Percentiles rank a stretch among this genome's conserved stretches.
Conservation (phyloP, 495 filamentous ascomycete genomes). For the Neurospora cerealis region DNA sequence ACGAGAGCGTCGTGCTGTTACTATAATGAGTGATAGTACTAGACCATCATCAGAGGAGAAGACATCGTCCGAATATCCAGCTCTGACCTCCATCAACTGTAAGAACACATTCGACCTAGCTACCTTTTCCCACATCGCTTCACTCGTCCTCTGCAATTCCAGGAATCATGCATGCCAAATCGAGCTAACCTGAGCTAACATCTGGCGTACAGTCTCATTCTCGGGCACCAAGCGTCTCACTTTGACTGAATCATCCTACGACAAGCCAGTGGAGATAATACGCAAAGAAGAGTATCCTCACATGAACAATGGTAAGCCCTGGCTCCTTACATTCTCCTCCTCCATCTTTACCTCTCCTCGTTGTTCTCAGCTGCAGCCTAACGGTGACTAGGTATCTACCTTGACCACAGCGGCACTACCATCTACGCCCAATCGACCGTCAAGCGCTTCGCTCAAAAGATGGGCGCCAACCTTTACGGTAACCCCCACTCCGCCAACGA, state of each 20-base stretch:
- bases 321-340: not conserved
- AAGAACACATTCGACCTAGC: not conserved
- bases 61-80: conserved; percentile 1
- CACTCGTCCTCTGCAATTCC: not conserved
- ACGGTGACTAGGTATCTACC: conserved; percentile 41
- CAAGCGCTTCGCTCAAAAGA: conserved; percentile 45
- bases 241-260: conserved; percentile 13
- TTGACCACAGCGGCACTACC: conserved; percentile 70
- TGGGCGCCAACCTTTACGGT: conserved; percentile 52
- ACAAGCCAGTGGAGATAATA: conserved; percentile 29
- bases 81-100: conserved; percentile 10
- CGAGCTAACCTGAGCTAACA: not conserved
- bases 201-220: not conserved
- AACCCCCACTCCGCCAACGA: conserved; percentile 68
- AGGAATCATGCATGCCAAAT: not conserved
- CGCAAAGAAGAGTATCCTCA: conserved; percentile 37
- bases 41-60: not conserved
- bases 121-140: not conserved
- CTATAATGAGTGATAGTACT: not conserved
- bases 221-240: not conserved
- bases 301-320: conserved; percentile 32
- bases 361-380: not conserved
- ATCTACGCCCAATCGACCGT: conserved; percentile 57
- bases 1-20: not conserved
- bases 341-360: not conserved